Percentiles rank a stretch among this genome's conserved stretches.
Conservation (phyloP, 768 basidiomycete genomes). For the Paxillus rubicundulus region DNA sequence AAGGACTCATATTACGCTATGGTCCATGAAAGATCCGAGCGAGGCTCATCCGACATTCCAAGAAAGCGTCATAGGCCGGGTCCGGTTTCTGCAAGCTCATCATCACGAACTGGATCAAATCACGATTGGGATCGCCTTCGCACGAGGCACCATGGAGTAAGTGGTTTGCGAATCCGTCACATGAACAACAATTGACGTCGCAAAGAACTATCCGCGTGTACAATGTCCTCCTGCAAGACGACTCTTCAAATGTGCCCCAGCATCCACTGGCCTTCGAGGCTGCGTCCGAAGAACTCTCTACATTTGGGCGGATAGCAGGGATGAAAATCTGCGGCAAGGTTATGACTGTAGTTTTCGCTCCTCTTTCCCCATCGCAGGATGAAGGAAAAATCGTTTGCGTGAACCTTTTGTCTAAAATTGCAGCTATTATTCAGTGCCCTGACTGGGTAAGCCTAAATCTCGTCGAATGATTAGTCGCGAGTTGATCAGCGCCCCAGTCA, state of each 20-base stretch:
- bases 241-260: background rate
- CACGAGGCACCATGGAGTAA: constrained; percentile 16
- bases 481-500: constrained; percentile 10
- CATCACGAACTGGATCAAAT: constrained; percentile 16
- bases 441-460: constrained; percentile 14
- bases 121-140: constrained; percentile 20
- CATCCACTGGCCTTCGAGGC: constrained; percentile 19
- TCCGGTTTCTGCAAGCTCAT: constrained; percentile 36
- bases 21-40: constrained; percentile 37
- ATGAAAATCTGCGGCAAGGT: constrained; percentile 24
- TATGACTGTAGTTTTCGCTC: constrained; percentile 16
- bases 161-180: background rate
- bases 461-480: background rate
- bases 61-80: constrained; percentile 28
- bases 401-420: constrained; percentile 14
- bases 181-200: background rate
- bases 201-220: constrained; percentile 26
- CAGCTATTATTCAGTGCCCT: constrained; percentile 14
- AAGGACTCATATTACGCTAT: constrained; percentile 43
- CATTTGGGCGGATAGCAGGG: constrained; percentile 15
- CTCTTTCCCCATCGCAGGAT: constrained; percentile 1
- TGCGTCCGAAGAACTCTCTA: constrained; percentile 9
- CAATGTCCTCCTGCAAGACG: constrained; percentile 14
- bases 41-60: constrained; percentile 26
- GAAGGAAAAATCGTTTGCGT: constrained; percentile 17